These are phyloP conservation scores for Pelargonium australe DNA, from an alignment of 441 rosid genomes.

Conservation along the genomic window DNA sequence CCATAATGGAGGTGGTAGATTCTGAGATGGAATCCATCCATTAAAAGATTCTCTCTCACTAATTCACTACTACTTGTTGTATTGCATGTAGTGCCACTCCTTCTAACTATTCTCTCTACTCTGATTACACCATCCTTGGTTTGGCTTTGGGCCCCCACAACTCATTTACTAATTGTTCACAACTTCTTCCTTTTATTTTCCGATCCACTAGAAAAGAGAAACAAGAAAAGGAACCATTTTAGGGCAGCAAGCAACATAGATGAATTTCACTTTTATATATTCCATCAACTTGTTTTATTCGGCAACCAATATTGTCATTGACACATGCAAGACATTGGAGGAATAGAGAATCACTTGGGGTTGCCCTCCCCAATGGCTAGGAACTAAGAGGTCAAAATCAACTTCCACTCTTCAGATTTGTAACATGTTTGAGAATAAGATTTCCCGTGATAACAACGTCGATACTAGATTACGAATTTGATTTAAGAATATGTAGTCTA, in stretches of 20 bases:
- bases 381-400: not conserved
- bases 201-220: not conserved
- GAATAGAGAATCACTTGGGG: not conserved
- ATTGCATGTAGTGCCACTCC: too few species aligned
- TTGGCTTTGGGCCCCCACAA: too few species aligned
- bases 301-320: not conserved
- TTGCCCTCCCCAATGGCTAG: not conserved
- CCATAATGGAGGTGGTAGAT: slow-evolving; percentile 10
- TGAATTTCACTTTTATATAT: not conserved
- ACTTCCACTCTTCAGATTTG: not conserved
- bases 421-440: not conserved
- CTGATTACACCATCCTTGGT: not conserved
- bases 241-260: slow-evolving; percentile 1
- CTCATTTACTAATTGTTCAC: too few species aligned
- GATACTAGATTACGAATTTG: not conserved
- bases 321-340: not conserved
- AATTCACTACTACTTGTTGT: slow-evolving; percentile 7
- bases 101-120: slow-evolving; percentile 1
- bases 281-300: not conserved
- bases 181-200: not conserved
- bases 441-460: too few species aligned
- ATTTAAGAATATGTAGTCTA: too few species aligned
- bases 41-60: slow-evolving; percentile 9
- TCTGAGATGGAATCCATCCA: slow-evolving; percentile 29
- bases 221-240: not conserved